Base-by-base conservation (phyloP, 176 grass and related monocot species). In the Triticum monococcum region DNA sequence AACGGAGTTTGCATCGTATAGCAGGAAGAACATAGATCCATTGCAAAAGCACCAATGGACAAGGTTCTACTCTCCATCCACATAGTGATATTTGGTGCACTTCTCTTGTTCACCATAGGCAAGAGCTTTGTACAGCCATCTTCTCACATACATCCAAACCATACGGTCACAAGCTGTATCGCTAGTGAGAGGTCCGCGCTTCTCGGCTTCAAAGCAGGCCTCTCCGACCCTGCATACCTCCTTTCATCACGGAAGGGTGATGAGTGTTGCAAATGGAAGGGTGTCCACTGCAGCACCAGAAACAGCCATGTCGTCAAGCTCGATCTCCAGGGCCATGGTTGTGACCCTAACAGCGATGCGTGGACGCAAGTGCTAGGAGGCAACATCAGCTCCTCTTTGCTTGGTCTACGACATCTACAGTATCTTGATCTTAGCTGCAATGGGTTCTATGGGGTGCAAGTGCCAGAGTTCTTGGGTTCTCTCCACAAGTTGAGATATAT, bases 191-290 rank as follows among this genome's bases (percentile, higher is more conserved):
- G 83, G 4, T 62, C 28, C 1, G 77, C 74, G 0, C 82, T 89
- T 37, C 0, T 76, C 1, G 10, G 22, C 9, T 46, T 86, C 77
- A 89, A 81, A 60, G 77, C 18, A 41, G 68, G 20, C 20, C 17
- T 72, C 5, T 41, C 36, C 0, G 68, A 72, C 69, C 37, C 22
- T 7, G 18, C 1, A 5, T 0, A 82, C 16, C n/a, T 31, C 14
- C 60, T 90, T 6, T 76, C 36, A 0, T 86, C 88, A 32, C 82
- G 83, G 69, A 73, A 61, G 8, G 88, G 78, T 4, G 11, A 86
- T 4, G 56, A 62, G 3, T 90, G 83, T 24, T 90, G 78, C 61
- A 31, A 20, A 18, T 82, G 78, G 88, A 81, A 52, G 57, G 88
- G 77, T 8, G 13, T 90, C 68, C 12, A 0, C 0, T 90, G 71